These are phyloP conservation scores for Candida corydali DNA, from an alignment of 805 yeast genomes.

Conservation along the genomic window DNA sequence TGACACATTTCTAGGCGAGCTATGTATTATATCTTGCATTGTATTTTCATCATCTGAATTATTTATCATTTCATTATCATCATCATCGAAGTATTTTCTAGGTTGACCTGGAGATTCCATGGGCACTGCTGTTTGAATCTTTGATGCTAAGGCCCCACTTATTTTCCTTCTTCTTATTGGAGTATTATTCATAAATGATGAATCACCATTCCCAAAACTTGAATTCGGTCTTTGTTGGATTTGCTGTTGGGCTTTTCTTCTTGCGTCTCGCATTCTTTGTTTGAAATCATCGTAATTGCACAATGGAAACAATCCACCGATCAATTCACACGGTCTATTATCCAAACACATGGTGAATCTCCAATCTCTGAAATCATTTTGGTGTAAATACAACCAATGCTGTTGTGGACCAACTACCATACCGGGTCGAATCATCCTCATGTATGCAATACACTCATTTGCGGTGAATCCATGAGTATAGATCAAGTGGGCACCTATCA, in stretches of 20 bases:
- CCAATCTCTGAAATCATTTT: conserved; percentile 96
- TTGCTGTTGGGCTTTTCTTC: conserved; percentile 22
- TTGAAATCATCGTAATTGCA: conserved; percentile 60
- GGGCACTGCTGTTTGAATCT: conserved; percentile 78
- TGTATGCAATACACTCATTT: conserved; percentile 90
- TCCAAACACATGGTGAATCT: conserved; percentile 84
- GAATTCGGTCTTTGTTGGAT: conserved; percentile 27
- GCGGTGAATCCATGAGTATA: conserved; percentile 98
- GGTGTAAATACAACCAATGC: conserved; percentile 96
- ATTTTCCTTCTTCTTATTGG: conserved; percentile 68
- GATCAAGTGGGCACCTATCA: conserved; percentile 94
- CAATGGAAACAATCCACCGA: conserved; percentile 65
- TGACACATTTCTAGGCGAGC: conserved; percentile 7
- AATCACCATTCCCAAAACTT: conserved; percentile 26
- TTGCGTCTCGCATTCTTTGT: conserved; percentile 43
- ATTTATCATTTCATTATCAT: conserved; percentile 32
- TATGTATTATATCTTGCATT: conserved; percentile 18
- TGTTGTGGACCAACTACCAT: conserved; percentile 99
- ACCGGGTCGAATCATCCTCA: conserved; percentile 96
- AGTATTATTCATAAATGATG: conserved; percentile 51
- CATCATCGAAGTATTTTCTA: conserved; percentile 54
- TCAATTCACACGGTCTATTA: conserved; percentile 56
- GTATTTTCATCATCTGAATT: conserved; percentile 43
- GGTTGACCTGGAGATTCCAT: conserved; percentile 97
- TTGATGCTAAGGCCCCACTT: conserved; percentile 64